These are phyloP conservation scores for Chytridium lagenaria DNA, from an alignment of 371 early-diverging fungal species.

Conservation along the genomic window DNA sequence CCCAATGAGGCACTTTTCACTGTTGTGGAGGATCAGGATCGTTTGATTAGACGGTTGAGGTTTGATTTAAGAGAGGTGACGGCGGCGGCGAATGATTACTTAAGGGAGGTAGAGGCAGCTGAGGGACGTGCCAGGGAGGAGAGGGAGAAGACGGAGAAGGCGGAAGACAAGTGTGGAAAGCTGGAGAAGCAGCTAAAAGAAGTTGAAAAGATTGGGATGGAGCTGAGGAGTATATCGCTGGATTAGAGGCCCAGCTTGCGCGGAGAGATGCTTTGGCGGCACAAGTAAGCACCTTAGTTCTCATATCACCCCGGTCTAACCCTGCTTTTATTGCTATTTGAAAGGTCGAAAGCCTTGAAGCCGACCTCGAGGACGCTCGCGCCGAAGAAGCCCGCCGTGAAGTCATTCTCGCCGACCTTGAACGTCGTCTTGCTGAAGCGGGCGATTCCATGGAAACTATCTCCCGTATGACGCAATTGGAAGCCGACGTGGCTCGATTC, in stretches of 20 bases:
- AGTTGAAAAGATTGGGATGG: slow-evolving; percentile 24
- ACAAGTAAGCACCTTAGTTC: slow-evolving; percentile 14
- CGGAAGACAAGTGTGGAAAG: slow-evolving; percentile 1
- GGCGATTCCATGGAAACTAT: slow-evolving; percentile 5
- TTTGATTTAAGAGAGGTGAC: slow-evolving; percentile 40
- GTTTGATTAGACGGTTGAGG: slow-evolving; percentile 24
- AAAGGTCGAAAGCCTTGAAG: slow-evolving; percentile 17
- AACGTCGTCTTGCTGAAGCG: not conserved
- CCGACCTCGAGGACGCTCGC: slow-evolving; percentile 7
- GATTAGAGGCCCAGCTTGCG: slow-evolving; percentile 44
- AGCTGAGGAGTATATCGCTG: slow-evolving; percentile 49
- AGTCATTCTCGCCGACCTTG: slow-evolving; percentile 16
- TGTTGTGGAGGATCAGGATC: slow-evolving; percentile 24
- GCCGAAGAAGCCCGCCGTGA: slow-evolving; percentile 14
- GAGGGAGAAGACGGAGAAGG: slow-evolving; percentile 1
- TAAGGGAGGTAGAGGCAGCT: slow-evolving; percentile 14
- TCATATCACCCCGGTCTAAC: not conserved
- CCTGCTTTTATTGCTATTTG: not conserved
- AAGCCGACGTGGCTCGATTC: not conserved
- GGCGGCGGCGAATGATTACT: slow-evolving; percentile 36
- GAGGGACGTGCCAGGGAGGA: slow-evolving; percentile 15
- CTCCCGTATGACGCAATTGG: not conserved
- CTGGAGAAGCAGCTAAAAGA: slow-evolving; percentile 24
- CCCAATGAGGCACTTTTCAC: too few species aligned
- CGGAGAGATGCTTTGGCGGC: slow-evolving; percentile 22